phyloP scores from a whole-genome alignment of 352 stramenopile genomes.

The Blastocystis sp. region DNA sequence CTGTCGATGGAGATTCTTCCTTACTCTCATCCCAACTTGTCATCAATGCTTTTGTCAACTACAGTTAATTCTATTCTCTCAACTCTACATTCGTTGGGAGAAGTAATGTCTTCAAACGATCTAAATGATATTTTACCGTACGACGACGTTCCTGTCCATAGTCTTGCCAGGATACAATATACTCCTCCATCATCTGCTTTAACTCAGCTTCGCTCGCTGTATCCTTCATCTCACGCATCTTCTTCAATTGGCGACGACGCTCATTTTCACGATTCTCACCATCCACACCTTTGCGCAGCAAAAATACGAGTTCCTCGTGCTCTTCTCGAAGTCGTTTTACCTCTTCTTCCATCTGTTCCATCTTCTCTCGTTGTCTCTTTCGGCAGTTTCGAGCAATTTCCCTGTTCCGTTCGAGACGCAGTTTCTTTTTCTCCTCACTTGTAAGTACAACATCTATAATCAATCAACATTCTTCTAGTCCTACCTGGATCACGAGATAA shows the following conservation, averaged over 20 bases:
- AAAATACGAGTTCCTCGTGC: slow-evolving; percentile 52
- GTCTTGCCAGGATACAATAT: slow-evolving; percentile 64
- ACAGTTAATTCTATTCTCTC: background rate
- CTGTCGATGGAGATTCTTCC: slow-evolving; percentile 30
- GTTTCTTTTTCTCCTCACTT: slow-evolving; percentile 58
- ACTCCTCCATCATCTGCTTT: slow-evolving; percentile 61
- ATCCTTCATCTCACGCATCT: slow-evolving; percentile 64
- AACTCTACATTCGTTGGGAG: slow-evolving; percentile 63
- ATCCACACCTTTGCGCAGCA: slow-evolving; percentile 54
- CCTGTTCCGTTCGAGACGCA: slow-evolving; percentile 64
- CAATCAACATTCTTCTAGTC: background rate
- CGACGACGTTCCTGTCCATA: slow-evolving; percentile 64
- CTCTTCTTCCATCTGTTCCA: slow-evolving; percentile 64
- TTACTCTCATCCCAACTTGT: slow-evolving; percentile 62
- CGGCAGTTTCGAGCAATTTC: slow-evolving; percentile 65
- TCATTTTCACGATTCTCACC: slow-evolving; percentile 60
- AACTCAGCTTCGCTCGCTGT: slow-evolving; percentile 64
- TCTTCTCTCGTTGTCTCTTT: slow-evolving; percentile 65
- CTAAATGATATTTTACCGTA: slow-evolving; percentile 64
- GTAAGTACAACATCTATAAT: slow-evolving; percentile 14
- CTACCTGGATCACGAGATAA: background rate
- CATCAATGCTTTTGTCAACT: slow-evolving; percentile 65
- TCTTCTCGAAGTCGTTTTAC: slow-evolving; percentile 60
- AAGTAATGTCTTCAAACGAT: slow-evolving; percentile 63
- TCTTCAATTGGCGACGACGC: slow-evolving; percentile 54